These are phyloP conservation scores for Paraconiothyrium sp. DNA, from an alignment of 2,329 filamentous ascomycete species.

Conservation along the genomic window DNA sequence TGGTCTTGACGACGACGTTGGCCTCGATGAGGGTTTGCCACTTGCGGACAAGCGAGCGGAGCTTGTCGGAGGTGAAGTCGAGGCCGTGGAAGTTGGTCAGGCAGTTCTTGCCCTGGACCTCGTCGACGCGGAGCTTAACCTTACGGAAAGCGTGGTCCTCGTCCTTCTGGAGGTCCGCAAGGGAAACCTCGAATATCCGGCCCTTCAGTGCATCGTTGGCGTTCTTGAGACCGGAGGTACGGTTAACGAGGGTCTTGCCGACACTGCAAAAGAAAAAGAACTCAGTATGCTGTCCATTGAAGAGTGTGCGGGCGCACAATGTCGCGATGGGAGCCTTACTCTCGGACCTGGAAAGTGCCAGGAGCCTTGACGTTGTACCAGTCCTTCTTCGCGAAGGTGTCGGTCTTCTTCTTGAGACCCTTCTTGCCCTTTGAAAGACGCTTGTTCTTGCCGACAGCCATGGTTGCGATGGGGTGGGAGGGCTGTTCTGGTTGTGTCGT, in stretches of 20 bases:
- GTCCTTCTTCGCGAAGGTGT: conserved; percentile 98
- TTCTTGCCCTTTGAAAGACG: conserved; percentile 99
- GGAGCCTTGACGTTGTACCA: conserved; percentile 99
- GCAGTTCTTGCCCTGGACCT: conserved; percentile 99
- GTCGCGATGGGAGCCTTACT: conserved; percentile 71
- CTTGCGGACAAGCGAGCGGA: conserved; percentile 98
- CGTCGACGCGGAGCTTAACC: conserved; percentile 97
- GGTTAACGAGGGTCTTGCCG: conserved; percentile 99
- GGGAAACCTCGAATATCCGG: conserved; percentile 97
- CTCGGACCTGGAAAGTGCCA: conserved; percentile 93
- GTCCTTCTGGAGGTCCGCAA: conserved; percentile 99
- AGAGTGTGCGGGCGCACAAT: conserved; percentile 18
- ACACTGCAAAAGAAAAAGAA: conserved; percentile 71
- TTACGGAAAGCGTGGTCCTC: conserved; percentile 99
- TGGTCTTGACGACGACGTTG: conserved; percentile 99
- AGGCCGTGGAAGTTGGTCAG: conserved; percentile 99
- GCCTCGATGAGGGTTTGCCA: conserved; percentile 99
- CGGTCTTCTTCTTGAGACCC: conserved; percentile 99
- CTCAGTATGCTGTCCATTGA: conserved; percentile 39
- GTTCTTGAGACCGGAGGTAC: conserved; percentile 99
- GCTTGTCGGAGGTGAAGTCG: conserved; percentile 99
- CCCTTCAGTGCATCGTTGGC: conserved; percentile 99
- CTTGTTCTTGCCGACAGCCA: conserved; percentile 98
- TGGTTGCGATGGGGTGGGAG: conserved; percentile 64
- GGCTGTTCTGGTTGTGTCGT: conserved; percentile 44